Conservation (phyloP, 805 yeast genomes). For the Martiniozyma abietophila region DNA sequence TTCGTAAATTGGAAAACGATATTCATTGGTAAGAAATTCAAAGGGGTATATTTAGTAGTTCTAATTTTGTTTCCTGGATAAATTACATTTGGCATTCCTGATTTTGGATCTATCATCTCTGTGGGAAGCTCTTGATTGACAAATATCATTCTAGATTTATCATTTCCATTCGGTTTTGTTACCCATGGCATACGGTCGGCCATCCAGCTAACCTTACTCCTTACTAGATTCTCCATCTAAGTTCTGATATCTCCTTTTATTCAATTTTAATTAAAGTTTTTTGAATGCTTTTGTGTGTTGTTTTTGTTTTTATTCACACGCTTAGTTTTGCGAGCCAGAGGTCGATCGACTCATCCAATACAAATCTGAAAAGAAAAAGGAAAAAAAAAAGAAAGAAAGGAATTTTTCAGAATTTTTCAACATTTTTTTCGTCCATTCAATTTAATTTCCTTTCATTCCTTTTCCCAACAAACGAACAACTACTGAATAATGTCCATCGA, state of each 20-base stretch:
- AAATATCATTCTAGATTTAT: conserved; percentile 35
- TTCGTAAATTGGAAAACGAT: conserved; percentile 45
- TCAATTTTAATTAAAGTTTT: no score
- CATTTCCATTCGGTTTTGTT: neutral
- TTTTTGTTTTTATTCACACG: no score
- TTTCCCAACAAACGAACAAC: neutral
- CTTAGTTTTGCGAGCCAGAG: no score
- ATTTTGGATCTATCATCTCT: conserved; percentile 44
- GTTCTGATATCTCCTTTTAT: no score
- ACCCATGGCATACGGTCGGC: no score
- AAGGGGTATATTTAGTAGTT: conserved; percentile 55
- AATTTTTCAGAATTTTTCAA: conserved; percentile 2
- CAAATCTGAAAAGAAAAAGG: no score
- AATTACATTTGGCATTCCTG: conserved; percentile 33
- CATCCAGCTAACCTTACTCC: no score
- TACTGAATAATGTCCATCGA: conserved; percentile 22
- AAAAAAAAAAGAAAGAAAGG: no score
- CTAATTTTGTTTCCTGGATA: conserved; percentile 51
- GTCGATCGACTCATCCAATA: no score
- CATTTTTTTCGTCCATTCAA: neutral
- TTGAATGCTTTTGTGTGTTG: no score
- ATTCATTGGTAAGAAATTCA: conserved; percentile 49
- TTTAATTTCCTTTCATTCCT: neutral
- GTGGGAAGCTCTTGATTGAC: conserved; percentile 55
- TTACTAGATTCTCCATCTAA: no score